Evolutionary conservation across 768 basidiomycete genomes (phyloP), one percentile per base, ranked within the genome.

Genomic region (Pisolithus sp.): DNA sequence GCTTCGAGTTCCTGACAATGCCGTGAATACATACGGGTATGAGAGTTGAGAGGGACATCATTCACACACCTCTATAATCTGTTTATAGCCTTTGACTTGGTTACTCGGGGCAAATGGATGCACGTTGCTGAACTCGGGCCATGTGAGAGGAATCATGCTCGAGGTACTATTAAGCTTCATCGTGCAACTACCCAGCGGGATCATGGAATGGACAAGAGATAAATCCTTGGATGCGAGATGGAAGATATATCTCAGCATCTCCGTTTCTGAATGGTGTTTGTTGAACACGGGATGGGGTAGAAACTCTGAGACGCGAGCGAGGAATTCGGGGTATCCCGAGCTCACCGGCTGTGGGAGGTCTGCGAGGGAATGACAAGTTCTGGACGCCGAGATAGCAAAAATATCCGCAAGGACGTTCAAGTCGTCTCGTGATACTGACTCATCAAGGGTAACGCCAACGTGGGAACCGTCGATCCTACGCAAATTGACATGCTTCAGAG

Each of bases 101-200:
- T 93, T 85, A 46, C 72, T 71, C 2, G 96, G 95, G 2, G 82
- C 90, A 67, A 98, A 98, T 1, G 96, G 96, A 71, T 99, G 96
- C 5, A 98, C 81, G 46, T 76, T 72, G 49, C 86, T 80, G 67
- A 93, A 98, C 68, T 93, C 92, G 8, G 92, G 89, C 87, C 89
- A 93, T 2, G 93, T 95, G 31, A 99, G 73, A 3, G 95, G 94
- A 40, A 92, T 86, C 93, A 98, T 97, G 61, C 94, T 95, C 42
- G 91, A 93, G 3, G 94, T 96, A 64, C 92, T 93, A 73, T 99
- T 99, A 51, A 99, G 79, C 71, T 98, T 96, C 93, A 95, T 96
- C 6, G 93, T 95, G 70, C 93, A 94, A 66, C 91, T 93, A 52
- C 93, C 93, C 3, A 94, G 80, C 12, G 91, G 86, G 59, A 96